Conservation (phyloP, 148 eudicot genomes). For the Rhododendron simsii region DNA sequence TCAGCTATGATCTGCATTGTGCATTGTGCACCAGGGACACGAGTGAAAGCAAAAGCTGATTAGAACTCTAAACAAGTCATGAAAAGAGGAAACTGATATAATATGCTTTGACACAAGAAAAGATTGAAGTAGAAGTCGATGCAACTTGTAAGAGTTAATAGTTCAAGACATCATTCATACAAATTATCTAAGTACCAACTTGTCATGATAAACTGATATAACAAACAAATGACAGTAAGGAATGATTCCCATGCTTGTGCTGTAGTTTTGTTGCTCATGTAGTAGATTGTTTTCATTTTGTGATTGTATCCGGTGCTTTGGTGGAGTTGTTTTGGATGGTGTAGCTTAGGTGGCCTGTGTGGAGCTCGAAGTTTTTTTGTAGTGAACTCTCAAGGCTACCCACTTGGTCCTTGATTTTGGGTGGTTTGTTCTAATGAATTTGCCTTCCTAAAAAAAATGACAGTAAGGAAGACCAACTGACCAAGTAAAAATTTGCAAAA, state of each 20-base stretch:
- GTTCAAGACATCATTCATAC: neutral
- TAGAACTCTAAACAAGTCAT: constrained; percentile 7
- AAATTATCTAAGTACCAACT: neutral
- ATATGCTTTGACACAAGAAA: neutral
- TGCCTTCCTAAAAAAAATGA: too few relatives aligned
- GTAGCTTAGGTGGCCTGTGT: too few relatives aligned
- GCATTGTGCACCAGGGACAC: constrained; percentile 89
- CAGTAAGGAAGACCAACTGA: neutral
- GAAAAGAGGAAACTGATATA: neutral
- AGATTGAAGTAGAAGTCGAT: neutral
- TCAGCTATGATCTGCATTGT: constrained; percentile 99
- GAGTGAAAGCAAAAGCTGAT: constrained; percentile 27
- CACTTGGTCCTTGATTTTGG: too few relatives aligned
- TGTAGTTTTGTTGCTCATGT: too few relatives aligned
- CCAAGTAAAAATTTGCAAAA: neutral
- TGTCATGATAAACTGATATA: neutral
- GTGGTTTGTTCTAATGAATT: too few relatives aligned
- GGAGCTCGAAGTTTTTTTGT: too few relatives aligned
- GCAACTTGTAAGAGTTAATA: neutral
- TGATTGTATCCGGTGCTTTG: too few relatives aligned
- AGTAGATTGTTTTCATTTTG: too few relatives aligned
- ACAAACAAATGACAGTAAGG: neutral
- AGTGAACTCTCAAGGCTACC: too few relatives aligned
- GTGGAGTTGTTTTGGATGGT: too few relatives aligned
- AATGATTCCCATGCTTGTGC: too few relatives aligned